Evolutionary conservation across 2,329 filamentous ascomycete genomes (phyloP).

Genomic region (Aspergillus niger): DNA sequence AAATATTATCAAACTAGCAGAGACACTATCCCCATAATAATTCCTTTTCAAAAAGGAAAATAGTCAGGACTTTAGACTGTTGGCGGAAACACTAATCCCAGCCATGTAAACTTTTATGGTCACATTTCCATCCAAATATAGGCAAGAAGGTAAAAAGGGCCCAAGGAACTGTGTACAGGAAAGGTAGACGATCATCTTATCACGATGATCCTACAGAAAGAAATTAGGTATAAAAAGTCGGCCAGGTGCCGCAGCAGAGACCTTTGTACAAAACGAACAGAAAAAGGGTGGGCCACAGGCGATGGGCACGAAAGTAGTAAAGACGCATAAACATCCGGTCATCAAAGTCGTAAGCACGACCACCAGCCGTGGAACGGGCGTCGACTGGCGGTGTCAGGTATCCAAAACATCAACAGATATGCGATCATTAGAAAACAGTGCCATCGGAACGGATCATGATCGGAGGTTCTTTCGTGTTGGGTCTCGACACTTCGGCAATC

Average conservation of each 20-base stretch:
- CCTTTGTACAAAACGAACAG: slow-evolving; percentile 17
- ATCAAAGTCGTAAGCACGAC: slow-evolving; percentile 36
- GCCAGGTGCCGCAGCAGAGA: slow-evolving; percentile 14
- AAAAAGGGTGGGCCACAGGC: not conserved
- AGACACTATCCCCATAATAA: not conserved
- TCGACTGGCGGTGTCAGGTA: slow-evolving; percentile 29
- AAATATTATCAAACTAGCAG: not conserved
- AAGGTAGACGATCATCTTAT: slow-evolving; percentile 12
- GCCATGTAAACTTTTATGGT: slow-evolving; percentile 10
- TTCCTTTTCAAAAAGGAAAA: too few species aligned
- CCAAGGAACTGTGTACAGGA: slow-evolving; percentile 17
- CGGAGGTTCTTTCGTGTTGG: slow-evolving; percentile 93
- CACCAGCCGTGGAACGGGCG: slow-evolving; percentile 20
- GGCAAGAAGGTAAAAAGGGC: slow-evolving; percentile 6
- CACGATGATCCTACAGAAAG: slow-evolving; percentile 14
- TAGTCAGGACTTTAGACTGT: not conserved
- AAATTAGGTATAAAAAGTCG: slow-evolving; percentile 19
- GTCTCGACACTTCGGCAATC: slow-evolving; percentile 90
- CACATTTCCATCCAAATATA: slow-evolving; percentile 5
- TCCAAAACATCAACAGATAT: slow-evolving; percentile 23
- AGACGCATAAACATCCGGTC: slow-evolving; percentile 28
- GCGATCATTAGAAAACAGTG: slow-evolving; percentile 74
- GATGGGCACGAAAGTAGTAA: slow-evolving; percentile 6
- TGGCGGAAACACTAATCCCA: not conserved
- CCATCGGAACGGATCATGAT: slow-evolving; percentile 97